Percentiles rank a stretch among this genome's conserved stretches.
Conservation (phyloP, 2,329 filamentous ascomycete species). For the Davidsoniella eucalypti region DNA sequence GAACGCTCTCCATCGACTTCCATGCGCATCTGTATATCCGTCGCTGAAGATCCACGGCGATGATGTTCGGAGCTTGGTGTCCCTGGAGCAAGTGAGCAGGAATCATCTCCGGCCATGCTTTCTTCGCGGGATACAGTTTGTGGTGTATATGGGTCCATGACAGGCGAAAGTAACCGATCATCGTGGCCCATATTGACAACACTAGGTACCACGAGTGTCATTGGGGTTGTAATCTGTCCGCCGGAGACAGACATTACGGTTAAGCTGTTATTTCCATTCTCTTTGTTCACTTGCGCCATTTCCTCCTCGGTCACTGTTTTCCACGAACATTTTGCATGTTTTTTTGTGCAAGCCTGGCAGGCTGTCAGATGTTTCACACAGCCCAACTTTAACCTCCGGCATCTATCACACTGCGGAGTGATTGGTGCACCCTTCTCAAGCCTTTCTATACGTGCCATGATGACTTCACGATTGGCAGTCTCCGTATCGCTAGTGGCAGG, state of each 20-base stretch:
- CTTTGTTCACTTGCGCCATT: slow-evolving; percentile 16
- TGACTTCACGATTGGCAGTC: slow-evolving; percentile 31
- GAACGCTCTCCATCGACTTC: slow-evolving; percentile 4
- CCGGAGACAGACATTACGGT: neutral
- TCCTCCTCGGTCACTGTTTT: slow-evolving; percentile 65
- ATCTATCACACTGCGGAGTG: slow-evolving; percentile 70
- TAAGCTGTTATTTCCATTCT: neutral
- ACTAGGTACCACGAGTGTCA: slow-evolving; percentile 8
- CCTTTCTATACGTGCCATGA: slow-evolving; percentile 60
- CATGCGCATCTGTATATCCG: slow-evolving; percentile 10
- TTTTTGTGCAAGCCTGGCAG: slow-evolving; percentile 75
- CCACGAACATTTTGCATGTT: slow-evolving; percentile 81
- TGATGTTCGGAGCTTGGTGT: slow-evolving; percentile 10
- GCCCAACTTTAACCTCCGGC: slow-evolving; percentile 60
- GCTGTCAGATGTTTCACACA: slow-evolving; percentile 77
- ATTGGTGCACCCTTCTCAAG: slow-evolving; percentile 58
- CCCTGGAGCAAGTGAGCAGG: slow-evolving; percentile 9
- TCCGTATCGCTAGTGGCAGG: slow-evolving; percentile 5
- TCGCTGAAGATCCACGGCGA: slow-evolving; percentile 1
- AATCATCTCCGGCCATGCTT: slow-evolving; percentile 10
- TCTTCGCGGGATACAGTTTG: slow-evolving; percentile 10
- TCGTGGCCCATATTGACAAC: slow-evolving; percentile 7
- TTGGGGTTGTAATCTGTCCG: slow-evolving; percentile 1
- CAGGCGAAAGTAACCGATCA: slow-evolving; percentile 8
- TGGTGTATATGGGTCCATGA: slow-evolving; percentile 10